Base-by-base conservation (phyloP, 2,329 filamentous ascomycete species). In the Orbilia ellipsospora region DNA sequence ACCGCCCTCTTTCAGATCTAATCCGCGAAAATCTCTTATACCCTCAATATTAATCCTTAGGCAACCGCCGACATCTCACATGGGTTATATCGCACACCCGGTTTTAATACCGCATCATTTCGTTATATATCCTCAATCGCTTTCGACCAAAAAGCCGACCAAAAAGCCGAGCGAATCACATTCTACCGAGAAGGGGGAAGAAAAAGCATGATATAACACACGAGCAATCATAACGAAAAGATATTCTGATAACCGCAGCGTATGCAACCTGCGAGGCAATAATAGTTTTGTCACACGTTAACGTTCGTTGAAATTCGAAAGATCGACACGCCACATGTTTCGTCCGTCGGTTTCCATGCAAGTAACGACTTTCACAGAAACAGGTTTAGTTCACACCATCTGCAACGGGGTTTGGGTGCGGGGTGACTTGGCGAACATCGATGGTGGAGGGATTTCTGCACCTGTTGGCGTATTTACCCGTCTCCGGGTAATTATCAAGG, bases 281-380 rank as follows among this genome's bases (percentile, higher is more conserved):
- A 36, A 36, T 56, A 51, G 31, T 48, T 45, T 51, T 56, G 7
- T 45, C 15, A 57, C 56, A 68, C 44, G 54, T 60, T 59, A 51
- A 61, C 57, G 31, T 6, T 36, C 31, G 31, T 36, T 36, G 31
- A 36, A 36, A 36, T 36, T 10, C 31, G 10, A 36, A 36, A 36
- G 72, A 75, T 75, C 72, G 64, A 75, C 72, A 68, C 72, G 72
- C 64, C 72, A 75, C 72, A 67, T 63, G 56, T 73, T 72, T 72
- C 60, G 67, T 51, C 64, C 56, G 42, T 36, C 23, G 15, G 42
- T 61, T 48, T 50, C 6, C 12, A 50, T 31, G 26, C 57, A 36
- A 16, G 60, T 26, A 20, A 28, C 28, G 20, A 31, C 5, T 20
- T 54, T 23, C 23, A 16, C 16, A 36, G 31, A 36, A 36, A n/a